A percentile compares a stretch with the other conserved stretches of the same genome.
phyloP scores from a whole-genome alignment of 2,329 filamentous ascomycete species.

The Apiospora pterosperma region DNA sequence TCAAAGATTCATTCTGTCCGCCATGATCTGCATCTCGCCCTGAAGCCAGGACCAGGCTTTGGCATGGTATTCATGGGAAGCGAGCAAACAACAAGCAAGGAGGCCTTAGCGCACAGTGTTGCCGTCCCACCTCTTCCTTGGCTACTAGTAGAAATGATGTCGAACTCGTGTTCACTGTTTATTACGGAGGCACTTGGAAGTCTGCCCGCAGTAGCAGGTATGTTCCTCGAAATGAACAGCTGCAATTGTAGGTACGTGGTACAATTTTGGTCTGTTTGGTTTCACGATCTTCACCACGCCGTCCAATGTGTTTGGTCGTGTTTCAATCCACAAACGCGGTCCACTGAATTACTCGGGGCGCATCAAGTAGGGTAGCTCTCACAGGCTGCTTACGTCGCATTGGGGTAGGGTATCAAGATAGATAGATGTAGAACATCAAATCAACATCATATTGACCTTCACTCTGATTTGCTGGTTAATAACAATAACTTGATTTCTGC shows the following conservation, averaged over 20 bases:
- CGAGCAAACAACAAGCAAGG: not conserved
- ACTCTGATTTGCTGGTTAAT: not conserved
- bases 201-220: not conserved
- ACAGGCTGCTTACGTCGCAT: not conserved
- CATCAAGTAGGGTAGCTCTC: not conserved
- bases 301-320: not conserved
- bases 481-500: no score
- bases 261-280: not conserved
- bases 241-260: not conserved
- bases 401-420: not conserved
- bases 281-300: not conserved
- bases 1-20: not conserved
- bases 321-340: conserved; percentile 1
- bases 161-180: not conserved
- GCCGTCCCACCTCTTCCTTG: not conserved
- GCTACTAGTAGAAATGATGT: no score
- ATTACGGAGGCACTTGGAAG: not conserved
- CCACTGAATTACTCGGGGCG: conserved; percentile 1
- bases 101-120: not conserved
- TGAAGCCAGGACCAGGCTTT: not conserved
- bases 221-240: not conserved
- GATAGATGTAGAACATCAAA: not conserved
- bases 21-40: not conserved
- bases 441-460: not conserved
- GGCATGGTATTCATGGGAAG: not conserved